Evolutionary conservation across 2,329 filamentous ascomycete genomes (phyloP).

Genomic region (Pseudocercospora eumusae): DNA sequence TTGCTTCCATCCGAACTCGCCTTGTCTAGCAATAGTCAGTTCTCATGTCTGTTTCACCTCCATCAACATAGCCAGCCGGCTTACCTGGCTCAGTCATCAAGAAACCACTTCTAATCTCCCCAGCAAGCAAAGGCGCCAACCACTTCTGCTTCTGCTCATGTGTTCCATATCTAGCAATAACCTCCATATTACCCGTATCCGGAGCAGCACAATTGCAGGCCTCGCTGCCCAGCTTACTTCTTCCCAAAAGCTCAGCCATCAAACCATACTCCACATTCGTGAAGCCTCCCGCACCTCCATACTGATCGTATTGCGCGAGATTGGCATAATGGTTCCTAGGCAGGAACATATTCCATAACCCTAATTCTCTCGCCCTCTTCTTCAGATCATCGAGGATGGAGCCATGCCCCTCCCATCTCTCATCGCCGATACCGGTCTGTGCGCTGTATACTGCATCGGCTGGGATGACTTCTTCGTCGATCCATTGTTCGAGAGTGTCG

Average conservation of each 20-base stretch:
- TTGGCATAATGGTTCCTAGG: constrained; percentile 80
- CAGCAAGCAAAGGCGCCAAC: constrained; percentile 53
- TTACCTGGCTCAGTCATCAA: constrained; percentile 48
- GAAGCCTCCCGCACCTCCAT: constrained; percentile 85
- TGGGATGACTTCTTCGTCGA: constrained; percentile 80
- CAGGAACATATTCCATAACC: constrained; percentile 98
- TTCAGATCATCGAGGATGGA: constrained; percentile 81
- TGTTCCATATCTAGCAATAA: constrained; percentile 56
- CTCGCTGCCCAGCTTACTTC: constrained; percentile 80
- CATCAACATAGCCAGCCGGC: constrained; percentile 36
- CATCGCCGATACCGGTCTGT: constrained; percentile 73
- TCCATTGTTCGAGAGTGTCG: constrained; percentile 85
- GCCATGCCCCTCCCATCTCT: constrained; percentile 79
- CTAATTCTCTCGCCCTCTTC: constrained; percentile 74
- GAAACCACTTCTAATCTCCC: constrained; percentile 53
- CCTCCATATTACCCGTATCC: constrained; percentile 56
- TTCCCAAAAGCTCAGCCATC: constrained; percentile 95
- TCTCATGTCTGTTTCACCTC: neutral
- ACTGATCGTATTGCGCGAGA: constrained; percentile 24
- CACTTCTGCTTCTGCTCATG: constrained; percentile 54
- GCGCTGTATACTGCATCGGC: constrained; percentile 78
- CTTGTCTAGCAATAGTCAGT: constrained; percentile 44
- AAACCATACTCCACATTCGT: constrained; percentile 95
- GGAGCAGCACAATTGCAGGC: constrained; percentile 70
- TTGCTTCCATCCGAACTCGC: constrained; percentile 55